A percentile compares a stretch with the other conserved stretches of the same genome.
Conservation (phyloP, 441 rosid species). For the Biscutella laevigata region DNA sequence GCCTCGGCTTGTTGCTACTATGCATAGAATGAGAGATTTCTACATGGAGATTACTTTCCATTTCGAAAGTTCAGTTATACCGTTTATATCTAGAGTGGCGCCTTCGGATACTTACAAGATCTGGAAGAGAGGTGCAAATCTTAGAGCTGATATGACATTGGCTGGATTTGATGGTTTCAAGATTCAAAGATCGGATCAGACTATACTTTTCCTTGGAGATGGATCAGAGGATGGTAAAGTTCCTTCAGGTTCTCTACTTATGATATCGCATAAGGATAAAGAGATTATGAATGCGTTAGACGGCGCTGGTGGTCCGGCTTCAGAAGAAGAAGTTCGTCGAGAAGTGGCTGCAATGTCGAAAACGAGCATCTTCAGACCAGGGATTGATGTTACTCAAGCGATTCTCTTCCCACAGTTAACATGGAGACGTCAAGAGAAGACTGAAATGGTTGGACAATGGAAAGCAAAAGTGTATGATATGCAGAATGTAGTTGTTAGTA, state of each 20-base stretch:
- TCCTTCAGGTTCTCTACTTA: slow-evolving; percentile 79
- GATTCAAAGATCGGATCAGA: slow-evolving; percentile 90
- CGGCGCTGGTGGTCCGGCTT: slow-evolving; percentile 75
- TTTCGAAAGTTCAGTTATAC: slow-evolving; percentile 94
- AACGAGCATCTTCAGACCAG: slow-evolving; percentile 93
- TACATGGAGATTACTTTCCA: slow-evolving; percentile 97
- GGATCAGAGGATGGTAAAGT: slow-evolving; percentile 83
- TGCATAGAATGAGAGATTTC: slow-evolving; percentile 92
- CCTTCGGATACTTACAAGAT: slow-evolving; percentile 97
- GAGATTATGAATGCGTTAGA: slow-evolving; percentile 96
- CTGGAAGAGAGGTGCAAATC: slow-evolving; percentile 92
- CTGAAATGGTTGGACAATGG: slow-evolving; percentile 84
- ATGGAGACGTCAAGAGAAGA: slow-evolving; percentile 95
- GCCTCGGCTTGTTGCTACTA: slow-evolving; percentile 75
- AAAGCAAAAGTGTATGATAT: slow-evolving; percentile 90
- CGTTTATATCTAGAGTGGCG: slow-evolving; percentile 88
- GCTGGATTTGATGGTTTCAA: slow-evolving; percentile 93
- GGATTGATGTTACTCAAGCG: slow-evolving; percentile 94
- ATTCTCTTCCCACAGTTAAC: slow-evolving; percentile 81
- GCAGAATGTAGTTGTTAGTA: slow-evolving; percentile 96
- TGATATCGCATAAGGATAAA: slow-evolving; percentile 88
- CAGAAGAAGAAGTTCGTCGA: slow-evolving; percentile 82
- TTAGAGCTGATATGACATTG: slow-evolving; percentile 95
- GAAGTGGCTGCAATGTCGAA: slow-evolving; percentile 96
- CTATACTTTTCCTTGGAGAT: slow-evolving; percentile 88